Evolutionary conservation across 805 yeast genomes (phyloP).

Genomic region (Schwanniomyces yamadae): DNA sequence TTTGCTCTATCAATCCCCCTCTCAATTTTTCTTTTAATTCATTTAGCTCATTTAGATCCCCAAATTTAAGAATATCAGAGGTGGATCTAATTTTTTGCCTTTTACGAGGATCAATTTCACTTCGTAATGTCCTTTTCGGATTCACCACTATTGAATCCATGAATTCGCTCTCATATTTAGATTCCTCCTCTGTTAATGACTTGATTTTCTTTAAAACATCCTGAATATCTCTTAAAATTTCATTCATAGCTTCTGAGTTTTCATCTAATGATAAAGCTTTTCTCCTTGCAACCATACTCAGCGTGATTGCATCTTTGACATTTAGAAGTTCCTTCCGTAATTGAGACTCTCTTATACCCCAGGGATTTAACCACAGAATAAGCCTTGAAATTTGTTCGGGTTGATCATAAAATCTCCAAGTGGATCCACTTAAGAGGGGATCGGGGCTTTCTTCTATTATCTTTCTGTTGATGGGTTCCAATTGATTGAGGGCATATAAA

Average conservation of each 20-base stretch:
- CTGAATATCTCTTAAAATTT: conserved; percentile 30
- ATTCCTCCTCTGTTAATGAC: conserved; percentile 15
- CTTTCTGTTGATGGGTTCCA: conserved; percentile 53
- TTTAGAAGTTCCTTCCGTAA: conserved; percentile 60
- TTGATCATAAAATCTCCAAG: conserved; percentile 73
- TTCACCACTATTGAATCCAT: conserved; percentile 17
- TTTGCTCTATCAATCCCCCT: conserved; percentile 28
- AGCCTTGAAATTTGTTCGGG: conserved; percentile 57
- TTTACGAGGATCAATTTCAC: conserved; percentile 30
- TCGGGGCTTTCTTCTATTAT: conserved; percentile 64
- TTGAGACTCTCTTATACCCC: conserved; percentile 71
- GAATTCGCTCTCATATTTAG: conserved; percentile 9
- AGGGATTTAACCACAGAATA: conserved; percentile 65
- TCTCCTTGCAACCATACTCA: conserved; percentile 59
- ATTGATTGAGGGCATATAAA: conserved; percentile 6
- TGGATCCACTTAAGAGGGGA: conserved; percentile 47
- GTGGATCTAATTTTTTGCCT: conserved; percentile 30
- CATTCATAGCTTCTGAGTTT: conserved; percentile 39
- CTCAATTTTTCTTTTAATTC: conserved; percentile 25
- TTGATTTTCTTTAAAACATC: conserved; percentile 30
- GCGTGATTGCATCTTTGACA: conserved; percentile 51
- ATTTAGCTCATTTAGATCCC: conserved; percentile 25
- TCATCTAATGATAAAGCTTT: conserved; percentile 48
- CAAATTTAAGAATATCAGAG: conserved; percentile 29
- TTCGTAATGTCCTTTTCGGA: conserved; percentile 31